These are phyloP conservation scores for Macadamia integrifolia DNA, from an alignment of 164 flowering plant genomes.

Conservation along the genomic window DNA sequence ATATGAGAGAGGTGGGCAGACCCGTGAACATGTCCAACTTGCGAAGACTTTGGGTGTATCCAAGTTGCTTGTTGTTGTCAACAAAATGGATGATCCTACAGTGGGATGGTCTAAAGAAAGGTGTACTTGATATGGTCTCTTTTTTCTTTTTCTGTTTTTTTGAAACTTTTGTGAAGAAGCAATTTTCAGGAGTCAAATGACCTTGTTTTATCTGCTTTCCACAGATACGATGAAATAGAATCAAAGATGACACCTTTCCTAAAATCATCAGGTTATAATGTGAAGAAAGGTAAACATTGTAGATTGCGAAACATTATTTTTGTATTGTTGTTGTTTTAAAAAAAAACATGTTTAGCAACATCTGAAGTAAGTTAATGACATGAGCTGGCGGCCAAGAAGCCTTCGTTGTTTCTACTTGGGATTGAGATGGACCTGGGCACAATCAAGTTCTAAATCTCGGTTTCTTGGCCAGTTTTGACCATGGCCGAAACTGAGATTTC, in stretches of 20 bases:
- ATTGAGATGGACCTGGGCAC: too few species aligned
- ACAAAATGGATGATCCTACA: constrained; percentile 98
- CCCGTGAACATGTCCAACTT: constrained; percentile 98
- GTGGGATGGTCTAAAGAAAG: constrained; percentile 93
- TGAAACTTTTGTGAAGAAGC: background rate
- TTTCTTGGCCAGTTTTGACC: too few species aligned
- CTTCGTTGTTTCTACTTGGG: too few species aligned
- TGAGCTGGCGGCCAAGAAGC: too few species aligned
- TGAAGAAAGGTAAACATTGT: constrained; percentile 72
- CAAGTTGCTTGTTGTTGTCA: constrained; percentile 86
- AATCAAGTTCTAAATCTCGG: too few species aligned
- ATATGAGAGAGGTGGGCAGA: constrained; percentile 97
- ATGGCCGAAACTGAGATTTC: too few species aligned
- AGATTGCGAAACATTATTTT: background rate
- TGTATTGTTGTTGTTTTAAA: too few species aligned
- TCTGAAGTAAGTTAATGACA: too few species aligned
- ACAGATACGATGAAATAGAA: constrained; percentile 89
- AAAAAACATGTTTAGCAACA: too few species aligned
- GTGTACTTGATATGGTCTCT: constrained; percentile 22
- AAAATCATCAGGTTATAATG: constrained; percentile 85
- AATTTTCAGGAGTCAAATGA: background rate
- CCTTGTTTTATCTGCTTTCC: background rate
- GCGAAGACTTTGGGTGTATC: constrained; percentile 98
- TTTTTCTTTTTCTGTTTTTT: background rate
- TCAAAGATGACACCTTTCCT: constrained; percentile 85